These are phyloP conservation scores for Diplotaxis tenuifolia DNA, from an alignment of 345 rosid species.

Conservation along the genomic window DNA sequence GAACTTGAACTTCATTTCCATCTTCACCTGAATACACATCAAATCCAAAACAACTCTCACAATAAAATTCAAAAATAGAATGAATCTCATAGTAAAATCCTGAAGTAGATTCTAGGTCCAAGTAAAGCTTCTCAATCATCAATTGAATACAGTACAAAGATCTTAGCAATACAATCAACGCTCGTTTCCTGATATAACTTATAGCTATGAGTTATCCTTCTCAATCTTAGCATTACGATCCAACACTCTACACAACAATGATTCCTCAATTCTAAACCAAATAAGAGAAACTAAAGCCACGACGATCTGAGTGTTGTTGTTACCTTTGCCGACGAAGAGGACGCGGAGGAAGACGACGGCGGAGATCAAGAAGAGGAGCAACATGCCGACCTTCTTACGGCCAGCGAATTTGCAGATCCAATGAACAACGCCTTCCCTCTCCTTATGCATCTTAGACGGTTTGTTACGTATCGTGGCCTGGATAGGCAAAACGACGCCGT, in stretches of 20 bases:
- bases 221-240: slow-evolving; percentile 1
- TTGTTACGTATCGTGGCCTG: slow-evolving; percentile 51
- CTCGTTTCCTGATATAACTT: too few species aligned
- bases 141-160: background rate
- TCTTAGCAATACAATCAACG: background rate
- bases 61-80: background rate
- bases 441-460: slow-evolving; percentile 79
- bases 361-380: slow-evolving; percentile 76
- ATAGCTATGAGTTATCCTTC: background rate
- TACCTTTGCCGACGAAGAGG: slow-evolving; percentile 83
- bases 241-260: background rate
- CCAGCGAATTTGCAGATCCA: slow-evolving; percentile 95
- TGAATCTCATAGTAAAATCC: background rate
- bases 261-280: background rate
- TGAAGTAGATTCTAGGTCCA: background rate
- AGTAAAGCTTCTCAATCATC: background rate
- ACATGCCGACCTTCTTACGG: slow-evolving; percentile 92
- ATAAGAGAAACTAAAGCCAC: background rate
- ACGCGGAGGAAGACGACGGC: slow-evolving; percentile 83
- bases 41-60: background rate
- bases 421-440: slow-evolving; percentile 65
- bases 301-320: background rate
- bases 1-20: slow-evolving; percentile 47
- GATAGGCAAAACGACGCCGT: slow-evolving; percentile 51
- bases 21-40: slow-evolving; percentile 62